These are phyloP conservation scores for Xerocomus amazonicus DNA, from an alignment of 1,284 basidiomycete genomes.

Conservation along the genomic window DNA sequence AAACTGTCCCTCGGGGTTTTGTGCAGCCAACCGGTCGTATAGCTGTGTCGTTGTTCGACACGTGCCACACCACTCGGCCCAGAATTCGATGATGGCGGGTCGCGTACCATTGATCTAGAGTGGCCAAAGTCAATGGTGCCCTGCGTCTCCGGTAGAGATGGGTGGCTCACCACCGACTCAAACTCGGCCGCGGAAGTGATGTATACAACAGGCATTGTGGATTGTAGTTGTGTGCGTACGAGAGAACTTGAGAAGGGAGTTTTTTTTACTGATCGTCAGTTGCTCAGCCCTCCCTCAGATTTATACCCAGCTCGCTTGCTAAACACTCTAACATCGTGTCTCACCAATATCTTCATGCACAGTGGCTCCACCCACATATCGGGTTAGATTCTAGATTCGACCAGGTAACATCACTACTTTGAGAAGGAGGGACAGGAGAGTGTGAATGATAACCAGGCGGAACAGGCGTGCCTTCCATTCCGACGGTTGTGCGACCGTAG, in stretches of 20 bases:
- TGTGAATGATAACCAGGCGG: slow-evolving; percentile 28
- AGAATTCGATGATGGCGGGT: slow-evolving; percentile 74
- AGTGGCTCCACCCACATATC: slow-evolving; percentile 20
- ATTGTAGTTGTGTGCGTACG: slow-evolving; percentile 11
- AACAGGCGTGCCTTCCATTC: slow-evolving; percentile 33
- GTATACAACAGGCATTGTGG: slow-evolving; percentile 23
- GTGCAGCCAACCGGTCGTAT: slow-evolving; percentile 66
- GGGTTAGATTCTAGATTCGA: slow-evolving; percentile 24
- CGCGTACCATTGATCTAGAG: slow-evolving; percentile 56
- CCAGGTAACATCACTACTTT: slow-evolving; percentile 16
- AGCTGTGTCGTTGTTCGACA: slow-evolving; percentile 79
- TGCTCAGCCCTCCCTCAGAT: slow-evolving; percentile 10
- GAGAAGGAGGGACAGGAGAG: slow-evolving; percentile 16
- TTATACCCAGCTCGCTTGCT: slow-evolving; percentile 30
- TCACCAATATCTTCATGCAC: slow-evolving; percentile 11
- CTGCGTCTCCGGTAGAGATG: neutral
- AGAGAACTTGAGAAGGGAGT: slow-evolving; percentile 11
- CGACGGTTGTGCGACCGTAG: slow-evolving; percentile 24
- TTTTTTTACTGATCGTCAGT: slow-evolving; percentile 18
- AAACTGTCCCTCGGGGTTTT: slow-evolving; percentile 44
- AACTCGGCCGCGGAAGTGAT: slow-evolving; percentile 30
- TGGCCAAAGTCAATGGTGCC: slow-evolving; percentile 5
- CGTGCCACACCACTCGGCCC: slow-evolving; percentile 68
- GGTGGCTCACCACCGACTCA: slow-evolving; percentile 18
- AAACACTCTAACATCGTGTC: slow-evolving; percentile 19